phyloP scores from a whole-genome alignment of 441 rosid genomes.

The Manihot esculenta region DNA sequence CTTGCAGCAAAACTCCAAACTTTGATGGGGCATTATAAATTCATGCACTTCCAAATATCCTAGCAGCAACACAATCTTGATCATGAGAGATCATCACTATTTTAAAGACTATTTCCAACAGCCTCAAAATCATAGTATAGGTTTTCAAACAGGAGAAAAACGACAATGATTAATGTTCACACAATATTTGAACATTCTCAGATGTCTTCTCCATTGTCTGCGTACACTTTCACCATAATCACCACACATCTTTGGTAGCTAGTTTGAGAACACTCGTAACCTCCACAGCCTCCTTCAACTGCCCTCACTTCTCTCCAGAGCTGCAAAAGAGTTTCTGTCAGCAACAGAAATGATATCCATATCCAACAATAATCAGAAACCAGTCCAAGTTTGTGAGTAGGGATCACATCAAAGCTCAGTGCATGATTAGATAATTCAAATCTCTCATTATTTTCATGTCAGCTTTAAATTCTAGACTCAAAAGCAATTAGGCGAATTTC shows the following conservation, averaged over 20 bases:
- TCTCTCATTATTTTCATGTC: not conserved
- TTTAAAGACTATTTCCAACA: not conserved
- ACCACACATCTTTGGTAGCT: not conserved
- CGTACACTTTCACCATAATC: slow-evolving; percentile 9
- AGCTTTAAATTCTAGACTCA: not conserved
- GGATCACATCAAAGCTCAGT: slow-evolving; percentile 3
- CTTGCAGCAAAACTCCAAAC: not conserved
- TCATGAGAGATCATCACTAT: not conserved
- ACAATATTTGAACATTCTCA: not conserved
- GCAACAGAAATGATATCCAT: not conserved
- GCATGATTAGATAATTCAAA: not conserved
- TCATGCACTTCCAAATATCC: too few relatives aligned
- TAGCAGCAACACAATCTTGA: not conserved
- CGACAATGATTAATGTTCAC: not conserved
- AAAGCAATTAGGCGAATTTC: not conserved
- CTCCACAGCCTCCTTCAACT: slow-evolving; percentile 30
- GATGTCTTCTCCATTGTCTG: not conserved
- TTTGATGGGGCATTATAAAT: not conserved
- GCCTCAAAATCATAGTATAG: too few relatives aligned
- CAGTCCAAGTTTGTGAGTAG: not conserved
- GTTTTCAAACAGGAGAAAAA: not conserved
- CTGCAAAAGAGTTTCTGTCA: slow-evolving; percentile 42
- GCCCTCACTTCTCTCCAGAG: slow-evolving; percentile 78
- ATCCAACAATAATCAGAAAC: not conserved
- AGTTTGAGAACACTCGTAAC: not conserved